phyloP scores from a whole-genome alignment of 805 yeast genomes.

The Zygotorulaspora danielsina region DNA sequence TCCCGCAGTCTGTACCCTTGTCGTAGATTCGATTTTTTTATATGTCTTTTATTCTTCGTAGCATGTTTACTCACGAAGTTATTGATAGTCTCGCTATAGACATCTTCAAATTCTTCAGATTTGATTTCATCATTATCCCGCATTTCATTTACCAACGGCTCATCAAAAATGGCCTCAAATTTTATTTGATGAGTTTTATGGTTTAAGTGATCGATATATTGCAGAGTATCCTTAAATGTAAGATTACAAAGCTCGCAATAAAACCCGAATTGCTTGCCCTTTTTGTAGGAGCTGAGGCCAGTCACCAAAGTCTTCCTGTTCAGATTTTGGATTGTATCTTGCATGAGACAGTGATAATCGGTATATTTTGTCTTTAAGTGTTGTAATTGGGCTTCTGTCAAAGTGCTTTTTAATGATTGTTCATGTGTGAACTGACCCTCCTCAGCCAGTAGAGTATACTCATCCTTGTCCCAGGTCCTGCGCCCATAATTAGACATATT shows the following conservation, averaged over 20 bases:
- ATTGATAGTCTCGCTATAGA: slow-evolving; percentile 37
- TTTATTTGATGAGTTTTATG: slow-evolving; percentile 59
- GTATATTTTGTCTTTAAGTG: slow-evolving; percentile 23
- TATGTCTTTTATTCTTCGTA: slow-evolving; percentile 33
- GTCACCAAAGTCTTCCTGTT: slow-evolving; percentile 36
- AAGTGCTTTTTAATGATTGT: slow-evolving; percentile 15
- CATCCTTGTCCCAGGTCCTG: slow-evolving; percentile 68
- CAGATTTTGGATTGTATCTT: slow-evolving; percentile 29
- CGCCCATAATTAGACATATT: slow-evolving; percentile 47
- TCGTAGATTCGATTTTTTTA: slow-evolving; percentile 14
- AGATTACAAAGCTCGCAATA: slow-evolving; percentile 75
- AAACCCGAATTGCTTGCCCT: slow-evolving; percentile 73
- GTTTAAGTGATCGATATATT: slow-evolving; percentile 78
- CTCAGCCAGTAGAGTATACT: slow-evolving; percentile 49
- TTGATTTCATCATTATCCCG: slow-evolving; percentile 43
- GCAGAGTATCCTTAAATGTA: slow-evolving; percentile 77
- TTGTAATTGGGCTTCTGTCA: slow-evolving; percentile 16
- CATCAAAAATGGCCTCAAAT: slow-evolving; percentile 35
- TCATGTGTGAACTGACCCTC: slow-evolving; percentile 25
- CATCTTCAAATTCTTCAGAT: slow-evolving; percentile 44
- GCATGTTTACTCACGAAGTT: slow-evolving; percentile 34
- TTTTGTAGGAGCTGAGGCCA: slow-evolving; percentile 33
- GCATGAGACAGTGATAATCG: slow-evolving; percentile 21
- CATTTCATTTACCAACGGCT: slow-evolving; percentile 30
- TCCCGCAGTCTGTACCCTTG: slow-evolving; percentile 9